Conservation (phyloP, 169 alveolate genomes). For the Plasmodium ovale region DNA sequence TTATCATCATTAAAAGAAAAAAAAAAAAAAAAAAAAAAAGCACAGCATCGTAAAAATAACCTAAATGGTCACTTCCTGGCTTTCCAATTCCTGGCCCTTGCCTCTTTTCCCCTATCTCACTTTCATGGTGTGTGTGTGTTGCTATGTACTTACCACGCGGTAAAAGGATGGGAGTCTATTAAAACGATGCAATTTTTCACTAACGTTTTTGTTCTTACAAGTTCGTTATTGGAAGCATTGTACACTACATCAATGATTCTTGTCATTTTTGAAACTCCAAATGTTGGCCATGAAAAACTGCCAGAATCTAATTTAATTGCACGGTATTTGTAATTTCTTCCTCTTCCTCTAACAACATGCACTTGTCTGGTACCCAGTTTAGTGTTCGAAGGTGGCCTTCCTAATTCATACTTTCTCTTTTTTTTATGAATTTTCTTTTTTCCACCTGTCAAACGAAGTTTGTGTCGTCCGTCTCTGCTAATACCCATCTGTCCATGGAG, state of each 20-base stretch:
- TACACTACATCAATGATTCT: slow-evolving; percentile 98
- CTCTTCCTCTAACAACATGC: slow-evolving; percentile 97
- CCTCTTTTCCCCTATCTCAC: neutral
- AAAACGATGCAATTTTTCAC: slow-evolving; percentile 98
- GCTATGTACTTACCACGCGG: slow-evolving; percentile 89
- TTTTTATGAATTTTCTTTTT: slow-evolving; percentile 98
- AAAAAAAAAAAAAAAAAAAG: neutral
- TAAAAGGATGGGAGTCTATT: slow-evolving; percentile 99
- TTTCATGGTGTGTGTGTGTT: neutral
- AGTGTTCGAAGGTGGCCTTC: slow-evolving; percentile 98
- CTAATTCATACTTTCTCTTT: slow-evolving; percentile 99
- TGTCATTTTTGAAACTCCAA: slow-evolving; percentile 91
- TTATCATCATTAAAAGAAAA: slow-evolving; percentile 44
- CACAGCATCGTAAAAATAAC: neutral
- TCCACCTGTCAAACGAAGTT: slow-evolving; percentile 99
- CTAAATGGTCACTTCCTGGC: neutral
- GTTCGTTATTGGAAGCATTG: slow-evolving; percentile 99
- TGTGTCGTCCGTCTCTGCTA: slow-evolving; percentile 98
- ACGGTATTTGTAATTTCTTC: slow-evolving; percentile 96
- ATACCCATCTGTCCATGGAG: slow-evolving; percentile 95
- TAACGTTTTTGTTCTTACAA: slow-evolving; percentile 99
- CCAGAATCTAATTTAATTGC: slow-evolving; percentile 98
- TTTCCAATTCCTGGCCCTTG: neutral
- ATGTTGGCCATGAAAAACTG: slow-evolving; percentile 98
- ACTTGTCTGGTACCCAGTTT: slow-evolving; percentile 96